Conservation (phyloP, 345 rosid genomes). For the Salix dunnii region DNA sequence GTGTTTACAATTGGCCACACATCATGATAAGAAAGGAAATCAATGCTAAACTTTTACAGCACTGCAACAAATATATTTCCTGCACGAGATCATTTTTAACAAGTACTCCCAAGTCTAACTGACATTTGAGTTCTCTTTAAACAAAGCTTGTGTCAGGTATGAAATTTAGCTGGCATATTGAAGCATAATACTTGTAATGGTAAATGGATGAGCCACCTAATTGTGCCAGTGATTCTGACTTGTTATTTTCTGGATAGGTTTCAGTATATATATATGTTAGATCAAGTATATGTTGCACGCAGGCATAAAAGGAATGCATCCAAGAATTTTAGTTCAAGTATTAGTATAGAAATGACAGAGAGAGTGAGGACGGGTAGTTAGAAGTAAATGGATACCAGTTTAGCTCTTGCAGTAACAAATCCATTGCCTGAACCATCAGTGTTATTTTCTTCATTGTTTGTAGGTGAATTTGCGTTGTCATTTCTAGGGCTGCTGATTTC, state of each 20-base stretch:
- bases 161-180: neutral
- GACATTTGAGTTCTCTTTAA: neutral
- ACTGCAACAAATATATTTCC: neutral
- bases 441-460: conserved; percentile 41
- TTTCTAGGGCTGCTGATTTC: conserved; percentile 49
- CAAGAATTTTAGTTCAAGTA: neutral
- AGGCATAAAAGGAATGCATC: neutral
- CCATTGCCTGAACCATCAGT: conserved; percentile 52
- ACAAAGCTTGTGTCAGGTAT: neutral
- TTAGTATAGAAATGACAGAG: neutral
- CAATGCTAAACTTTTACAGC: neutral
- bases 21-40: neutral
- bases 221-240: neutral
- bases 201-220: neutral
- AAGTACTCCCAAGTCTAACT: neutral
- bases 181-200: neutral
- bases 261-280: neutral
- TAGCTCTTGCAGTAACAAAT: conserved; percentile 83
- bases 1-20: neutral
- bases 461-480: conserved; percentile 32
- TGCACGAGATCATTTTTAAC: neutral
- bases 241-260: neutral
- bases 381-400: conserved; percentile 56
- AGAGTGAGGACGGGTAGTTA: neutral
- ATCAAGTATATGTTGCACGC: neutral